phyloP scores from a whole-genome alignment of 345 rosid genomes.

The Eucalyptus leucophloia region DNA sequence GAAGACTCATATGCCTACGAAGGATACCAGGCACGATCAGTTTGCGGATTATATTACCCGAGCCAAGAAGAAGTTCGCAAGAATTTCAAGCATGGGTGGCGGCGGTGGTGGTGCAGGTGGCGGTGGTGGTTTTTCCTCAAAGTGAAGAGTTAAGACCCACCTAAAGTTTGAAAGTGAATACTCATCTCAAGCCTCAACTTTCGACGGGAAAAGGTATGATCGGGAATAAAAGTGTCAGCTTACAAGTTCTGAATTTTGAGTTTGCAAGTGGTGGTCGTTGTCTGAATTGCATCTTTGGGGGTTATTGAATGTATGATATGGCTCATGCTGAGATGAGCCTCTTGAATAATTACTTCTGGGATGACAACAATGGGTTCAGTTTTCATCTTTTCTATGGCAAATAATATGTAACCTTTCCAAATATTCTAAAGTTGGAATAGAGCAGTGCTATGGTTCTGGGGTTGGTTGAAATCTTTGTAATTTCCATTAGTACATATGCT shows the following conservation, averaged over 20 bases:
- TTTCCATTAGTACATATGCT: not conserved
- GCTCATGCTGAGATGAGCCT: not conserved
- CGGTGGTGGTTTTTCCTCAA: not conserved
- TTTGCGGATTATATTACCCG: not conserved
- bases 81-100: not conserved
- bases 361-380: not conserved
- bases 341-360: not conserved
- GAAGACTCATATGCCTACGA: not conserved
- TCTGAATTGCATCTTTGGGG: not conserved
- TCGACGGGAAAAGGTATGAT: not conserved
- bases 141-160: not conserved
- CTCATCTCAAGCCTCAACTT: not conserved
- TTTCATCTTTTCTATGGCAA: not conserved
- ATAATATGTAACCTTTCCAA: not conserved
- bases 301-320: not conserved
- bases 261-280: not conserved
- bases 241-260: not conserved
- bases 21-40: not conserved
- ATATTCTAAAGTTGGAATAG: not conserved
- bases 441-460: not conserved
- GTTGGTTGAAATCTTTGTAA: not conserved
- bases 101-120: not conserved
- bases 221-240: not conserved
- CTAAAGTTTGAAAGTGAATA: not conserved
- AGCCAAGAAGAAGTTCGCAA: not conserved